Conservation (phyloP, 2,329 filamentous ascomycete species). For the Polytolypa hystricis region DNA sequence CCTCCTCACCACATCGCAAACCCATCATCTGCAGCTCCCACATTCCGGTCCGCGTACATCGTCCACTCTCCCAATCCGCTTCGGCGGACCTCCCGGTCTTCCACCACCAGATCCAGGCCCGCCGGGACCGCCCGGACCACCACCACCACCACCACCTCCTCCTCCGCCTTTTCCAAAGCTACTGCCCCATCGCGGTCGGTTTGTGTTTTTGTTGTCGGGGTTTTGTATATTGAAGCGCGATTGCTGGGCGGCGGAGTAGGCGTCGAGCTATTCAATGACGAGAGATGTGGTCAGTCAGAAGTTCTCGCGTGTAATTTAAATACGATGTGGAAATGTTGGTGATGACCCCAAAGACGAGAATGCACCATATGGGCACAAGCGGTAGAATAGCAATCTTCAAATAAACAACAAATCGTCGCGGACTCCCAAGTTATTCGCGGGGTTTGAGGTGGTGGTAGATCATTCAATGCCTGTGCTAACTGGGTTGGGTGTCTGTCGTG, state of each 20-base stretch:
- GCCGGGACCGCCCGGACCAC: constrained; percentile 18
- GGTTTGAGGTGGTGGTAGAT: too few species aligned
- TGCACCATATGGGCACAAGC: too few species aligned
- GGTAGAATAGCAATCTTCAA: too few species aligned
- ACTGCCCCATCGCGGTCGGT: constrained; percentile 9
- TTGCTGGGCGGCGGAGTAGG: constrained; percentile 34
- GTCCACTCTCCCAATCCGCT: constrained; percentile 35
- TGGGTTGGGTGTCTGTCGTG: too few species aligned
- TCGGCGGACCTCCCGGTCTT: constrained; percentile 19
- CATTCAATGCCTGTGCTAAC: too few species aligned
- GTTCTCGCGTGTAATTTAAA: not conserved
- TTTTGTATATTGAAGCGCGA: constrained; percentile 36
- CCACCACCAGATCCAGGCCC: constrained; percentile 17
- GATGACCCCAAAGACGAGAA: too few species aligned
- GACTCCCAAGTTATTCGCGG: too few species aligned
- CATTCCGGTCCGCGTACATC: constrained; percentile 40
- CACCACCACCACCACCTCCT: constrained; percentile 13
- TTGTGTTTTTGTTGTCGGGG: constrained; percentile 16
- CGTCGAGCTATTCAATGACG: constrained; percentile 27
- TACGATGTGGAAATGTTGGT: not conserved
- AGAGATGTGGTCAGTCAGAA: not conserved
- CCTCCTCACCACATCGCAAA: too few species aligned
- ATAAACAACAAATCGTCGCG: too few species aligned
- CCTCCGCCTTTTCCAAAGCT: constrained; percentile 8
- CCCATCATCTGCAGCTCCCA: constrained; percentile 32